Base-by-base conservation (phyloP, 345 rosid species). In the Isatis tinctoria region DNA sequence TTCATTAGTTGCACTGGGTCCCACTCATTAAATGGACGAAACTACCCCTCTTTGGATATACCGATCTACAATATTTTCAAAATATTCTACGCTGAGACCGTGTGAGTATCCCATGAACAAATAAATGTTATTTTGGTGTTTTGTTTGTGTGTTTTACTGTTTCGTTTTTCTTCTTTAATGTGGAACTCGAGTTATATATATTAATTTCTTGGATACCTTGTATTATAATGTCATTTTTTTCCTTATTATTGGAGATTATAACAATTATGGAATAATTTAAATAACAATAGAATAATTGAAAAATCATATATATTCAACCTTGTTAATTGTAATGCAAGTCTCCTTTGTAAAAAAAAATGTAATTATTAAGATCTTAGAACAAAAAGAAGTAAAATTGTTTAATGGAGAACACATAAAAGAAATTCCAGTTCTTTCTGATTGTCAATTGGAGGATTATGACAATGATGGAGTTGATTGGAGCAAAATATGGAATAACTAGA, bases 31-130 rank as follows among this genome's bases (percentile, higher is more conserved):
- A 27, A 6, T 6, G 9, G 54, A 69, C 73, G 54, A 41, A 40
- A 56, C 10, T 69, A 56, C 54, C 73, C 39, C 10, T 67, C 10
- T 17, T 14, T 37, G 33, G 62, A 48, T 74, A 61, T 49, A 65
- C 11, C 5, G 32, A 53, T 41, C 56, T 22, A 30, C 37, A 16
- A 2, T 40, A 18, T 72, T 56, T 72, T 26, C 28, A 12, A 72
- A 48, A 37, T 36, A 60, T 24, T 49, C 2, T 58, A 43, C 24
- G 73, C 41, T 56, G 64, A 41, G 39, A 67, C 43, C 2, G 4
- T 45, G 30, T 30, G 17, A 20, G 26, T 53, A 56, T 41, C 49
- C 4, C 39, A 26, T 56, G 30, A 18, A 11, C 7, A 7, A 22
- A 49, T 66, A 35, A 66, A 53, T 68, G 53, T 12, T 33, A 33